Base-by-base conservation (phyloP, 352 stramenopile species). In the Phytophthora pistaciae region DNA sequence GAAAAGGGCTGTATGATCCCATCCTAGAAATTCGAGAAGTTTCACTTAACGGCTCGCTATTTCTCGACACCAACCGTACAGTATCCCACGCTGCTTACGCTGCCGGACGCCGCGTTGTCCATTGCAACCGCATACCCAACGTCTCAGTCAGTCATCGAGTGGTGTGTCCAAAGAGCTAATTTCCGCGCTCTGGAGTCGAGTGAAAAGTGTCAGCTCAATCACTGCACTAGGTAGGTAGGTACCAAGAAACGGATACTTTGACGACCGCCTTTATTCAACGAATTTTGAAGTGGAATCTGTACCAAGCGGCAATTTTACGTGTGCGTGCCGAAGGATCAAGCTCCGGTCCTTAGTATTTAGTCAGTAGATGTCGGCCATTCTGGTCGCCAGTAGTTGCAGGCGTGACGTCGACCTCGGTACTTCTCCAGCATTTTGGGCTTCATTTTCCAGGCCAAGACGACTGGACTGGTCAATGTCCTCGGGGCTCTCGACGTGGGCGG, bases 11-110 rank as follows among this genome's bases (percentile, higher is more conserved):
- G 38, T 13, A 57, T 18, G 3, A 36, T 68, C 66, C 52, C 66
- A 64, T 64, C 31, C 3, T 46, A 38, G 40, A 40, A 20, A 25
- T 42, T 10, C 38, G 29, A 54, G 52, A 52, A 44, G 16, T 62
- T 72, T 68, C 59, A 72, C 42, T 72, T 68, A 55, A 72, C 66
- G 65, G n/a, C 40, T 61, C 38, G 27, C 46, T 56, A 52, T 54
- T 65, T 60, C 33, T 53, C 25, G 16, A 23, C 5, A 6, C 10
- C n/a, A 23, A 5, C 27, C 27, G 25, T 18, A 18, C 42, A 46
- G 10, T 18, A 49, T 62, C 52, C 61, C 40, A 38, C 11, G 7
- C 33, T 49, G 54, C 33, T 50, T 18, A 59, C 53, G 53, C 48
- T 55, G n/a, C 21, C 13, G 13, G 9, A 31, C 11, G 5, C 54